Evolutionary conservation across 257 asterid genomes (phyloP), one percentile per base, ranked within the genome.

Genomic region (Mitragyna speciosa): DNA sequence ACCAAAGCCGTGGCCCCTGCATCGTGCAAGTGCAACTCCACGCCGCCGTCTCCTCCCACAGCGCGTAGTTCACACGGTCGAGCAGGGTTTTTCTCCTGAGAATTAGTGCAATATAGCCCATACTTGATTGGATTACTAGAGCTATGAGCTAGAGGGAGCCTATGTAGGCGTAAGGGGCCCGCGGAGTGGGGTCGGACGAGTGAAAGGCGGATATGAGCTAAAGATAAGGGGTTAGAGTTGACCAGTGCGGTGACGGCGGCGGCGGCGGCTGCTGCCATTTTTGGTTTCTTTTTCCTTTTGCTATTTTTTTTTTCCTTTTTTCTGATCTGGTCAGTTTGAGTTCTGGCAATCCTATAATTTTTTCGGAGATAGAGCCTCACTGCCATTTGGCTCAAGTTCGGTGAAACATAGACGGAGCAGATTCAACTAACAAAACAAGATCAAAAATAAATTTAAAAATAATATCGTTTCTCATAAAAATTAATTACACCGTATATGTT

Each of bases 1-100:
- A 92, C 94, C 70, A 87, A 76, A 41, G 87, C 93, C 73, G 97
- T 85, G 67, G 99, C 97, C 43, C 93, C 94, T 81, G 89, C 90
- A 68, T 95, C 99, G 84, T 87, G 93, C 20, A 90, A 49, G 84
- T 87, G 93, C 24, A 90, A 54, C 73, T 83, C 73, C 5, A 85
- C 59, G 6, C 64, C 87, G 24, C 81, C 87, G 26, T 51, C 72
- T 69, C 85, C 93, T 33, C 67, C 77, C 31, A 80, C 81, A 39
- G 79, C 83, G 79, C 86, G 88, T 86, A 83, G 15, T 48, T 75
- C 58, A 19, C 84, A 45, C 67, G 67, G 82, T 28, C 68, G 12
- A 14, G 85, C 67, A 81, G 39, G 3, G 19, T 6, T 19, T 63
- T 39, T 2, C 73, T 65, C 80, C 49, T 41, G 12, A 63, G 19